Base-by-base conservation (phyloP, 2,329 filamentous ascomycete genomes). In the Trichoderma semiorbis region DNA sequence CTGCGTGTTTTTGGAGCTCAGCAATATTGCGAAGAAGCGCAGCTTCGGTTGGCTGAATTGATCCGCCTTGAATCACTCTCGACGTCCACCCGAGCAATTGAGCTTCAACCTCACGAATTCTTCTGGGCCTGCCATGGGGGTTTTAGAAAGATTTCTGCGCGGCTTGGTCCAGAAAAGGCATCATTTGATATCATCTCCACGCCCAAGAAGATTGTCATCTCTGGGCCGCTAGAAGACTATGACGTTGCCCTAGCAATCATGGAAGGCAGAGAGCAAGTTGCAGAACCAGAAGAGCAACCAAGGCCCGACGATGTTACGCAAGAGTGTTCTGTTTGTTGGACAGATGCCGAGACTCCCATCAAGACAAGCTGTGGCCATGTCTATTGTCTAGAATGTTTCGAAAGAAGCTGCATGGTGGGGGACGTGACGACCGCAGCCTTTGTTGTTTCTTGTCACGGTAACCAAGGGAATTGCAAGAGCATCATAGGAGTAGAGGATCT, bases 301-400 rank as follows among this genome's bases (percentile, higher is more conserved):
- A 28, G 7, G 14, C 84, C 3, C 77, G 84, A 5, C 72, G 80
- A n/a, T 73, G 75, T 1, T 82, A 81, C 0, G 81, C 84, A 34
- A 10, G 50, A 50, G 1, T 81, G 82, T 72, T 68, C 78, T 0
- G 77, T 82, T 7, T 85, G 83, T 69, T 82, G 77, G 76, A 79
- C 73, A 12, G 78, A 79, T 24, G 79, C 79, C 0, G 80, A 83
- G 12, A 76, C 81, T 6, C 74, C 80, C 0, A 70, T 84, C 14
- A 74, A 53, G 14, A 82, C 78, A 3, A 34, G 60, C 2, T 85
- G 84, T 73, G 76, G 74, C 2, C 84, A 86, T 72, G 53, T 77
- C 11, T 86, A 85, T 73, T 86, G 84, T 74, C 71, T 73, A 0
- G 76, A 78, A 26, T 86, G 84, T 73, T 84, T 86, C 58, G 75